Evolutionary conservation across 1,284 basidiomycete genomes (phyloP), one percentile per base, ranked within the genome.

Genomic region (Marasmius fiardii): DNA sequence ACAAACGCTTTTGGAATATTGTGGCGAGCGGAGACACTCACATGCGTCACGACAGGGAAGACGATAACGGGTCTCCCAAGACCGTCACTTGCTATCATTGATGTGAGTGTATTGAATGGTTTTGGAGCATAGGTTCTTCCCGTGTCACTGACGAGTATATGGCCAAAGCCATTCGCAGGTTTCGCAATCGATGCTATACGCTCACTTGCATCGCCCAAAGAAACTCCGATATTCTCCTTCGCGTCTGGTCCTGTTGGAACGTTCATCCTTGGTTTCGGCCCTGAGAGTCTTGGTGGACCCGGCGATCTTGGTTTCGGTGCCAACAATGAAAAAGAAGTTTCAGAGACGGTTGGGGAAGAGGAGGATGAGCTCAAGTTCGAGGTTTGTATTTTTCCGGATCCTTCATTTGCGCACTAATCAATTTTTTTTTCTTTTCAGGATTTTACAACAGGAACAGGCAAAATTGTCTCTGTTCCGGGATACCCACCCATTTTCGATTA

Each of bases 161-260:
- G n/a, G n/a, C n/a, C n/a, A n/a, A n/a, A 56, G 55, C 55, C 55
- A 16, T 56, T 56, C 26, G 37, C 51, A 20, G 24, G 7, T 5
- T 53, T 53, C 37, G 55, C 55, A 14, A 21, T 53, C 16, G 51
- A 56, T 31, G 51, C 44, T 3, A 41, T 56, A 16, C 33, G 51
- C 4, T 35, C 3, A 2, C 23, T 56, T n/a, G 31, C 51, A 20
- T 21, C 39, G 37, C 44, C 35, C 2, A 12, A 31, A 14, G 52
- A 44, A 6, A 10, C 43, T 11, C 55, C 44, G 18, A 49, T 53
- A 7, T 39, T 56, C 41, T 33, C 44, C 6, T 56, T 51, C 51
- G 48, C 45, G 34, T 52, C 55, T 47, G 49, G 48, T 24, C 43
- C 49, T 23, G 51, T 47, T n/a, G 45, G 51, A 6, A 24, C 55